Base-by-base conservation (phyloP, 2,329 filamentous ascomycete species). In the Alternaria infectoria region DNA sequence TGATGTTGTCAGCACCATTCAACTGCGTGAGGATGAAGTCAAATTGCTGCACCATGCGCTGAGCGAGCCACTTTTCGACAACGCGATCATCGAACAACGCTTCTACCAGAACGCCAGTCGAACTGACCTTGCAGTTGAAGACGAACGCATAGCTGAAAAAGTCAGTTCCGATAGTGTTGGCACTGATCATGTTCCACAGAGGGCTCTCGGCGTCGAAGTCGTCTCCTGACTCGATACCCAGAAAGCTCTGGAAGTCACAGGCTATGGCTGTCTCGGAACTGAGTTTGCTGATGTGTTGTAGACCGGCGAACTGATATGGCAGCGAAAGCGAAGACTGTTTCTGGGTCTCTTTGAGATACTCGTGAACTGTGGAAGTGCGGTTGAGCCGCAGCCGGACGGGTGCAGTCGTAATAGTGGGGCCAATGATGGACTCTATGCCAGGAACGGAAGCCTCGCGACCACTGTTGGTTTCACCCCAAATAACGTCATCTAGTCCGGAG, bases 201-300 rank as follows among this genome's bases (percentile, higher is more conserved):
- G 68, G 68, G 25, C 71, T 71, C 13, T 75, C 68, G 2, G 70
- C 65, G 54, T 78, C 73, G 57, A 73, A 67, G 28, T 69, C 71
- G 28, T 78, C 74, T 3, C 71, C 74, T n/a, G 72, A 68, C 13
- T 72, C 72, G 19, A 85, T 83, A 1, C 82, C 81, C 4, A 85
- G 74, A 6, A 85, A 67, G 58, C 83, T 85, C 54, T 83, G 80
- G 70, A 85, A 83, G 19, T 83, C 77, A 64, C 83, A 84, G 44
- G 80, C 81, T n/a, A 77, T 66, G 2, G 80, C 78, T 1, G 80
- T 77, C 61, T 84, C 81, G 3, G 73, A 66, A 43, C 69, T 76
- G 9, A 79, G 64, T 54, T 77, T 77, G 7, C 70, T 71, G 40
- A 86, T 85, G 44, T 82, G 79, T 57, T 85, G 84, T 4, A 86